Base-by-base conservation (phyloP, 2,329 filamentous ascomycete species). In the Ascocoryne sarcoides region DNA sequence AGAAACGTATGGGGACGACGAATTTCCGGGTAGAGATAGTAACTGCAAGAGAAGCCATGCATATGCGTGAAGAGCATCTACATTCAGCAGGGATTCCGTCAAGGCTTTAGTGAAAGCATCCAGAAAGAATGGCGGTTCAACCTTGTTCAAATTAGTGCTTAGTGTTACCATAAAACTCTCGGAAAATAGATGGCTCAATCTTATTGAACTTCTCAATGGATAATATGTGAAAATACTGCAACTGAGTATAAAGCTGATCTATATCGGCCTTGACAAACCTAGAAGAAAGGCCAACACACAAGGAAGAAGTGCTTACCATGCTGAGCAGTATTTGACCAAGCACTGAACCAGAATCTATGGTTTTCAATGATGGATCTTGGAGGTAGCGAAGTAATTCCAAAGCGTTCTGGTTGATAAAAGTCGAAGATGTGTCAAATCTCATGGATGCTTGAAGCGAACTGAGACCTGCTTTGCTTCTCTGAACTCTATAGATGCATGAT, bases 91-190 rank as follows among this genome's bases (percentile, higher is more conserved):
- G 8, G 53, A 44, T 2, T 21, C 39, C 20, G 36, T 45, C 32
- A 62, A 62, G 1, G 58, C 40, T 18, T 53, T 46, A 2, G 54
- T 47, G 19, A 59, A 49, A 19, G 51, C 52, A 23, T 64, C 49
- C 71, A 70, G 76, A 33, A 76, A 65, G 1, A 65, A 65, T 0
- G 69, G 67, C 2, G 73, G 72, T 10, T 75, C 63, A 1, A 70
- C 61, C n/a, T n/a, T n/a, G n/a, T n/a, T n/a, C n/a, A n/a, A n/a
- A n/a, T n/a, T n/a, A n/a, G n/a, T n/a, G n/a, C n/a, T n/a, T n/a
- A n/a, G n/a, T n/a, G n/a, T n/a, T n/a, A n/a, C n/a, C n/a, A n/a
- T n/a, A n/a, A n/a, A n/a, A n/a, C n/a, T n/a, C n/a, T n/a, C n/a
- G n/a, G n/a, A n/a, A n/a, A n/a, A n/a, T n/a, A n/a, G n/a, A n/a